phyloP scores from a whole-genome alignment of 1,139 yeast genomes.

The Yamadazyma mexicana region DNA sequence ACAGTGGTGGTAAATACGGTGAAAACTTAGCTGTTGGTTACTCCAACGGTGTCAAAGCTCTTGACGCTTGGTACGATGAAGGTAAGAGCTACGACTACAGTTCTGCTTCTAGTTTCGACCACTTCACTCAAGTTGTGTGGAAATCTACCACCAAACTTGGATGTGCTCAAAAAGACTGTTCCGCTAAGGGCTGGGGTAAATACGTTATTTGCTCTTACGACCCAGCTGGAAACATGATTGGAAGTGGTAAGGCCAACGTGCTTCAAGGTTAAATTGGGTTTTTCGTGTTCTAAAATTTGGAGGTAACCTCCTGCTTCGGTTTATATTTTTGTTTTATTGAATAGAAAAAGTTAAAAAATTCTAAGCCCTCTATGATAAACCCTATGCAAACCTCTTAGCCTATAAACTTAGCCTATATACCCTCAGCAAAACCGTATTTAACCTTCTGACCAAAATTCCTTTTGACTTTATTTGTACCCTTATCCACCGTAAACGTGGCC shows the following conservation, averaged over 20 bases:
- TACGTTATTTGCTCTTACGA: constrained; percentile 55
- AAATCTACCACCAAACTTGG: constrained; percentile 66
- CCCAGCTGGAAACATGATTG: constrained; percentile 52
- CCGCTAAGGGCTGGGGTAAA: constrained; percentile 45
- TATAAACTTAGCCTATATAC: no score
- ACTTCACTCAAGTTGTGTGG: constrained; percentile 89
- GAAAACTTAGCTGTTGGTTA: constrained; percentile 85
- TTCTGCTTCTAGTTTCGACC: constrained; percentile 45
- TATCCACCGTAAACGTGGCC: constrained; percentile 2
- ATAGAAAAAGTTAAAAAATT: no score
- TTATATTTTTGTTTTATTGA: no score
- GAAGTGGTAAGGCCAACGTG: constrained; percentile 35
- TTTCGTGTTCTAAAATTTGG: no score
- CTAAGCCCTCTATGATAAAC: no score
- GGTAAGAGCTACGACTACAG: constrained; percentile 55
- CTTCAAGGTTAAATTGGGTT: neutral
- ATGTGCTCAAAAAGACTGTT: constrained; percentile 65
- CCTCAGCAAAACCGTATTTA: neutral
- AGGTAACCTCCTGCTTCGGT: no score
- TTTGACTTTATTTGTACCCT: constrained; percentile 1
- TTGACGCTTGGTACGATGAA: constrained; percentile 85
- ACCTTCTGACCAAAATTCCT: neutral
- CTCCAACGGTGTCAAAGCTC: constrained; percentile 52
- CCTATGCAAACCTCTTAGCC: no score
- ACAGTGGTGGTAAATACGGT: constrained; percentile 79